A percentile compares a stretch with the other conserved stretches of the same genome.
These are phyloP conservation scores for Penicillium alfredii DNA, from an alignment of 495 filamentous ascomycete genomes.

Conservation along the genomic window DNA sequence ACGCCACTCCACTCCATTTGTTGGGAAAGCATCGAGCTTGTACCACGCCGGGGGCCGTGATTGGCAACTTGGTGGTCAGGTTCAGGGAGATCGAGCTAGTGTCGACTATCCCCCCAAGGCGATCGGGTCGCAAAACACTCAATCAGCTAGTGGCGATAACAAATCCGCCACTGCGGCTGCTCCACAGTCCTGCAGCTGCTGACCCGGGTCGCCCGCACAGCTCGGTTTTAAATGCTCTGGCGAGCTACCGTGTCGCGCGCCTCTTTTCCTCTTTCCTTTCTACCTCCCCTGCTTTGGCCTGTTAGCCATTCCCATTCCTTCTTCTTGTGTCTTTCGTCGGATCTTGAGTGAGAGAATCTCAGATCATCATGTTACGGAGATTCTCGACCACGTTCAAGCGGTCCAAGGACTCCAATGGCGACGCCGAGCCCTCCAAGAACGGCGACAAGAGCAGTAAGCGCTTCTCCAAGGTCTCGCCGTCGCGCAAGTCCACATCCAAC, in stretches of 20 bases:
- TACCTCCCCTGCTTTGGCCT: conserved; percentile 11
- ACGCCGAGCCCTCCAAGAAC: conserved; percentile 32
- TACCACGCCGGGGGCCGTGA: conserved; percentile 19
- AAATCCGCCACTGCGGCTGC: conserved; percentile 23
- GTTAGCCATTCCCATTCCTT: conserved; percentile 13
- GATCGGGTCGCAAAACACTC: conserved; percentile 13
- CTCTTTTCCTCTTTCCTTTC: conserved; percentile 5
- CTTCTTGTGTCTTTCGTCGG: conserved; percentile 9
- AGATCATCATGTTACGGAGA: conserved; percentile 42
- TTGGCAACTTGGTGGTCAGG: conserved; percentile 8
- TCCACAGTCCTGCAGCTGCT: conserved; percentile 27
- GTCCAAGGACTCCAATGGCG: conserved; percentile 40
- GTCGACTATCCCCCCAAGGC: conserved; percentile 9
- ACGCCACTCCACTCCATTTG: conserved; percentile 3
- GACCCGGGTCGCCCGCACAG: conserved; percentile 19
- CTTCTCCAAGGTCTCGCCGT: conserved; percentile 31
- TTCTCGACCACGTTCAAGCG: conserved; percentile 49
- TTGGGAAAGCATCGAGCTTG: conserved; percentile 15
- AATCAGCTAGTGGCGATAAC: conserved; percentile 32
- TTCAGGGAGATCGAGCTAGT: conserved; percentile 18
- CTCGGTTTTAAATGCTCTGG: conserved; percentile 22
- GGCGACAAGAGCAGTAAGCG: conserved; percentile 32
- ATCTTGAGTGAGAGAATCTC: too few species aligned
- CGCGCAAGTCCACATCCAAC: conserved; percentile 27
- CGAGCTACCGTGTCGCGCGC: conserved; percentile 4